These are phyloP conservation scores for Exophiala bonariae DNA, from an alignment of 2,329 filamentous ascomycete species.

Conservation along the genomic window DNA sequence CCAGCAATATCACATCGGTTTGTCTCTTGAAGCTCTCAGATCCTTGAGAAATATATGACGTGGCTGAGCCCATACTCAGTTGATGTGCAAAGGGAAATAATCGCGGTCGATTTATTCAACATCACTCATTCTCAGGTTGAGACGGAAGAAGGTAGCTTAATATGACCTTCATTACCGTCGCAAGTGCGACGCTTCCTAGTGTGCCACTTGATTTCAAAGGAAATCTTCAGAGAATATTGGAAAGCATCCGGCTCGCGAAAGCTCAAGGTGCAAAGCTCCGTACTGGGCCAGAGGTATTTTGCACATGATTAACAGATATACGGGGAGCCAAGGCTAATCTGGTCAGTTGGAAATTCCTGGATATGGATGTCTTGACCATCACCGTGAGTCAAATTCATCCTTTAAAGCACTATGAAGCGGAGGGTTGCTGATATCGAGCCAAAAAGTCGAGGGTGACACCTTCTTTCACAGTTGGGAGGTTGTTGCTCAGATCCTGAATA, in stretches of 20 bases:
- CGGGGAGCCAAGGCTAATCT: constrained; percentile 3
- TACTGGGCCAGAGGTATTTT: constrained; percentile 56
- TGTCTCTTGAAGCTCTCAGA: too few relatives aligned
- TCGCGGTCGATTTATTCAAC: too few relatives aligned
- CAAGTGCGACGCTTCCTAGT: constrained; percentile 3
- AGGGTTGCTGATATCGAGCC: background rate
- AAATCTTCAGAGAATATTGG: constrained; percentile 63
- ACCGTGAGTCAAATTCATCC: constrained; percentile 46
- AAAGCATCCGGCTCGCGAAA: constrained; percentile 63
- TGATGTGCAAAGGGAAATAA: too few relatives aligned
- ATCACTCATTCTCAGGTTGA: too few relatives aligned
- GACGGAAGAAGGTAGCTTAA: too few relatives aligned
- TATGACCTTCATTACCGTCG: constrained; percentile 6
- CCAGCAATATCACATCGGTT: too few relatives aligned
- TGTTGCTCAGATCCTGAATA: constrained; percentile 59
- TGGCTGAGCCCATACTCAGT: too few relatives aligned
- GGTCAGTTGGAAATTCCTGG: constrained; percentile 54
- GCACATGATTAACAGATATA: background rate
- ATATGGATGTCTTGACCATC: constrained; percentile 69
- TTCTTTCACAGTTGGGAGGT: constrained; percentile 64
- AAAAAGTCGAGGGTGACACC: constrained; percentile 44
- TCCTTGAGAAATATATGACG: too few relatives aligned
- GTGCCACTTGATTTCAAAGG: constrained; percentile 61
- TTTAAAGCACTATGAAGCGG: background rate
- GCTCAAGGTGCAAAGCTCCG: constrained; percentile 62